Base-by-base conservation (phyloP, 371 early-diverging fungal genomes). In the Coemansia sp. region DNA sequence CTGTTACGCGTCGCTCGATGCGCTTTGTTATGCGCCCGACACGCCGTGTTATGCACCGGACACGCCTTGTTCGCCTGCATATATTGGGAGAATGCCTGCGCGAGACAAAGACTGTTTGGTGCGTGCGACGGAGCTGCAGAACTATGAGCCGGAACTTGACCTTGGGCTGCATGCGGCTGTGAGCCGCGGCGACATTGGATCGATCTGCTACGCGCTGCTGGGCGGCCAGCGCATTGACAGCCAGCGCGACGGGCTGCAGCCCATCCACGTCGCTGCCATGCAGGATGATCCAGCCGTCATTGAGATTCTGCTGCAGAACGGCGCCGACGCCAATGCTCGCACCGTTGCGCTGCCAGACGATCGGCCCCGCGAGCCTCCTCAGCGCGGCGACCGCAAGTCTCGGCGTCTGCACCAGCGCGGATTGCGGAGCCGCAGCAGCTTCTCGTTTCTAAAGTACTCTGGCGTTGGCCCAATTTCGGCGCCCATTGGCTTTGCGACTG, bases 251-350 rank as follows among this genome's bases (percentile, higher is more conserved):
- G 91, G 91, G 1, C 84, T 88, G 36, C 84, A 85, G 77, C 85
- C 90, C 17, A 82, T 90, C 48, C 91, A 90, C 73, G 76, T 87
- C 7, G 91, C 91, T 7, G 88, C 89, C 60, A 83, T 84, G 48
- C 87, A 84, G 66, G 85, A 84, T 48, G 87, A 89, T 51, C 82
- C 86, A 3, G 85, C 85, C 3, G 87, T 88, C 11, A 85, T 90
- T 24, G 87, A 88, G 62, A 86, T 87, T 63, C 80, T 90, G 13
- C 84, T 90, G 55, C 90, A 89, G 40, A 83, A 86, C 66, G 91
- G 90, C 26, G 88, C 89, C 21, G 86, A 89, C 74, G 85, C 88
- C 63, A 88, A 90, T 74, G 85, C 88, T 4, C 86, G 83, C 66
- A 82, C 78, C 4, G n/a, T 13, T n/a, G 17, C 63, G 0, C 40